phyloP scores from a whole-genome alignment of 2,329 filamentous ascomycete genomes.

The Metarhizium humberi region DNA sequence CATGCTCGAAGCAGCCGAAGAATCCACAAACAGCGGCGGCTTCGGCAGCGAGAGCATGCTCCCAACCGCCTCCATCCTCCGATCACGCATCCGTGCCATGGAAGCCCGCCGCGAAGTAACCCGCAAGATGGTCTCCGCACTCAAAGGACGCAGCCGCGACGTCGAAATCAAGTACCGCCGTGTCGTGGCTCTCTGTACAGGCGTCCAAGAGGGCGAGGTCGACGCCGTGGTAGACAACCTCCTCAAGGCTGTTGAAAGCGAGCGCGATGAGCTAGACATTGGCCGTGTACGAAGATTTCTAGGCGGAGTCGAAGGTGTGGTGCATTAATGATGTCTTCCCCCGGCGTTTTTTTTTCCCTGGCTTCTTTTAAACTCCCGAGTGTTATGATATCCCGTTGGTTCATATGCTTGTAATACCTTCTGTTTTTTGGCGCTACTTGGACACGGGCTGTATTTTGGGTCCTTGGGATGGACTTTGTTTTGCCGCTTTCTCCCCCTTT shows the following conservation, averaged over 20 bases:
- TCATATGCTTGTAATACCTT: background rate
- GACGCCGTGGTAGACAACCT: conserved; percentile 73
- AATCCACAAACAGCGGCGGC: conserved; percentile 18
- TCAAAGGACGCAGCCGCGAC: conserved; percentile 74
- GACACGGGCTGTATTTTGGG: background rate
- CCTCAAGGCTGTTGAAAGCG: conserved; percentile 82
- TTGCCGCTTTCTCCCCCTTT: background rate
- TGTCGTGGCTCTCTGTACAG: conserved; percentile 80
- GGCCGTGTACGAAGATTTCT: conserved; percentile 70
- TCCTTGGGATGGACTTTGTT: background rate
- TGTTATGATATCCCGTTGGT: background rate
- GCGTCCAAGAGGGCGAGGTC: conserved; percentile 66
- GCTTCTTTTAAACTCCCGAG: background rate
- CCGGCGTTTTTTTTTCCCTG: background rate
- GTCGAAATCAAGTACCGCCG: conserved; percentile 81
- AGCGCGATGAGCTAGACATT: conserved; percentile 67
- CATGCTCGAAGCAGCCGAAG: conserved; percentile 35
- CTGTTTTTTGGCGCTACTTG: background rate
- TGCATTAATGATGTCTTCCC: conserved; percentile 22
- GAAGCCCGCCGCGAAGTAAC: conserved; percentile 58
- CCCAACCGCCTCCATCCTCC: conserved; percentile 51
- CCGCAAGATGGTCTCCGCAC: conserved; percentile 54
- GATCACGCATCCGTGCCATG: conserved; percentile 62
- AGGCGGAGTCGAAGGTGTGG: conserved; percentile 62
- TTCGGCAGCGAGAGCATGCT: conserved; percentile 35